These are phyloP conservation scores for Kwoniella botswanensis DNA, from an alignment of 768 basidiomycete genomes.

Conservation along the genomic window DNA sequence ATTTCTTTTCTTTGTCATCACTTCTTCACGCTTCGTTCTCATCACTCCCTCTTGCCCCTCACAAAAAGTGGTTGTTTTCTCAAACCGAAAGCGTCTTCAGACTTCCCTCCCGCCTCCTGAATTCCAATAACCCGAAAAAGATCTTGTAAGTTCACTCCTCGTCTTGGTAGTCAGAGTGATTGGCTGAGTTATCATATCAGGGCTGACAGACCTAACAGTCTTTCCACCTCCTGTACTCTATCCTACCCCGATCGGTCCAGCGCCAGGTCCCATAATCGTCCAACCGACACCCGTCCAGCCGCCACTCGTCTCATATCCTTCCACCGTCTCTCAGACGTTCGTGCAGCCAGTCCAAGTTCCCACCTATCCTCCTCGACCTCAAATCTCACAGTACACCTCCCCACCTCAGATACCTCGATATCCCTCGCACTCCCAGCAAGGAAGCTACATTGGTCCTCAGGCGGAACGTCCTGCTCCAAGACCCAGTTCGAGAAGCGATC, in stretches of 20 bases:
- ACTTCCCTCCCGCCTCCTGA: neutral
- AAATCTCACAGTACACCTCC: neutral
- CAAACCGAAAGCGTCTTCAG: no score
- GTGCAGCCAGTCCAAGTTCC: neutral
- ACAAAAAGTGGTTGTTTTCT: no score
- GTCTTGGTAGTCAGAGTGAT: neutral
- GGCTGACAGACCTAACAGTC: slow-evolving; percentile 5
- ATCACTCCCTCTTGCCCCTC: no score
- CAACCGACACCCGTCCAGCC: slow-evolving; percentile 12
- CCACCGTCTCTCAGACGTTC: neutral
- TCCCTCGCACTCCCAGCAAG: slow-evolving; percentile 5
- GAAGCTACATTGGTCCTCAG: slow-evolving; percentile 2
- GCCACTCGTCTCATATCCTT: slow-evolving; percentile 23
- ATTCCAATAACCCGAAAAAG: neutral
- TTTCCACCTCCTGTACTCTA: slow-evolving; percentile 11
- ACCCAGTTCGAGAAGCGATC: neutral
- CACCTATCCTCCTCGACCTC: slow-evolving; percentile 9
- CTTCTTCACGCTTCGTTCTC: no score
- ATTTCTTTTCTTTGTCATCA: neutral
- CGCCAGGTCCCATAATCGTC: slow-evolving; percentile 5
- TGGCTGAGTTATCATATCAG: neutral
- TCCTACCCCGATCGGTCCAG: slow-evolving; percentile 1
- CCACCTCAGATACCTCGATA: neutral
- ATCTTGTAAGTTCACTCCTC: neutral
- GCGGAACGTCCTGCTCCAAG: slow-evolving; percentile 13